These are phyloP conservation scores for Mycena belliarum DNA, from an alignment of 768 basidiomycete genomes.

Conservation along the genomic window DNA sequence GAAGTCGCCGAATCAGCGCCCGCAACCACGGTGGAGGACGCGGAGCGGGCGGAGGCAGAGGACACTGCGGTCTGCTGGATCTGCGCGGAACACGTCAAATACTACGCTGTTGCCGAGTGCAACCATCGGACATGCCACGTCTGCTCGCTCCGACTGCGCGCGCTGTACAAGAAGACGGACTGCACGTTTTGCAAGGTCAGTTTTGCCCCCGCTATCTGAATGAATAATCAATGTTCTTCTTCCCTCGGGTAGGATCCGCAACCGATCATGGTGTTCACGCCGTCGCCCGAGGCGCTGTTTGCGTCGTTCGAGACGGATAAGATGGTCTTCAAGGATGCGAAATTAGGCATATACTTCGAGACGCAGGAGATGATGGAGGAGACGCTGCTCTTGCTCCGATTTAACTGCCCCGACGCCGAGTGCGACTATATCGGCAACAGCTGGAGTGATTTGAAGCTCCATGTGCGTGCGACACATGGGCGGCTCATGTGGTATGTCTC, in stretches of 20 bases:
- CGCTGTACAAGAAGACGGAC: constrained; percentile 89
- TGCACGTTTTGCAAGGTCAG: constrained; percentile 94
- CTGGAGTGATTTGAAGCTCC: constrained; percentile 89
- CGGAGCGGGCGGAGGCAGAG: constrained; percentile 29
- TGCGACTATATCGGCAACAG: constrained; percentile 85
- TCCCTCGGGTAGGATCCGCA: constrained; percentile 60
- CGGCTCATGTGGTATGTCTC: constrained; percentile 80
- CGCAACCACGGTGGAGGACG: neutral
- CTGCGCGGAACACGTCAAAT: constrained; percentile 92
- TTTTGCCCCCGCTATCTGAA: neutral
- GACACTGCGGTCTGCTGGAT: constrained; percentile 77
- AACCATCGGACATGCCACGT: constrained; percentile 96
- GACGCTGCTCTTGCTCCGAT: constrained; percentile 84
- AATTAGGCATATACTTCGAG: constrained; percentile 84
- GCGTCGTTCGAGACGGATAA: constrained; percentile 54
- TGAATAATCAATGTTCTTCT: neutral
- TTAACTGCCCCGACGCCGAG: constrained; percentile 86
- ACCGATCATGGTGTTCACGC: constrained; percentile 72
- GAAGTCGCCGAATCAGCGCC: neutral
- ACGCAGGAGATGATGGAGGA: constrained; percentile 95
- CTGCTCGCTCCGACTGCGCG: constrained; percentile 83
- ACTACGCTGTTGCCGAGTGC: constrained; percentile 85
- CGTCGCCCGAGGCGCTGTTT: constrained; percentile 61
- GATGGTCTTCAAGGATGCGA: constrained; percentile 67
- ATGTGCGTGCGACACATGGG: constrained; percentile 74